phyloP scores from a whole-genome alignment of 805 yeast species.

The Sugiyamaella mastotermitis region DNA sequence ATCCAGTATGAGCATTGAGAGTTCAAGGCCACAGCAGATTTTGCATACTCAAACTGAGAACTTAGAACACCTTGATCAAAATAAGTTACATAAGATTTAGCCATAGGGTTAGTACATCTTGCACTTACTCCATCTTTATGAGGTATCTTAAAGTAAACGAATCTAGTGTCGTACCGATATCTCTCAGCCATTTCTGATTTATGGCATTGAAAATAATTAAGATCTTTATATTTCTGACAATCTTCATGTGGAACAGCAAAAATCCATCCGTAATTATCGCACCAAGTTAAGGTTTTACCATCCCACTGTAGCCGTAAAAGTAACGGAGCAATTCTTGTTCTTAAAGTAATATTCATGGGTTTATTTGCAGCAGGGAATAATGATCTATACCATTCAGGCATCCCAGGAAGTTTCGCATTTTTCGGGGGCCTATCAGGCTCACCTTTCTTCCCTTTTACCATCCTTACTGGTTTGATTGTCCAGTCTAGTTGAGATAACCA shows the following conservation, averaged over 20 bases:
- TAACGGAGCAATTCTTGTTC: conserved; percentile 71
- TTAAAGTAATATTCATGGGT: conserved; percentile 56
- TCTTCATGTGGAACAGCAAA: conserved; percentile 49
- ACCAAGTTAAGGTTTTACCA: conserved; percentile 75
- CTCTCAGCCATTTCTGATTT: conserved; percentile 13
- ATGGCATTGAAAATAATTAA: conserved; percentile 32
- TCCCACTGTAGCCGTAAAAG: conserved; percentile 81
- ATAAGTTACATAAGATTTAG: conserved; percentile 64
- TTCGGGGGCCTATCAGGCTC: conserved; percentile 35
- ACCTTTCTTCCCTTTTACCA: conserved; percentile 66
- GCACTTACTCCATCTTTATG: conserved; percentile 77
- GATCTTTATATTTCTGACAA: conserved; percentile 27
- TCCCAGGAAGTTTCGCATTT: conserved; percentile 79
- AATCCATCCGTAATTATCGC: conserved; percentile 80
- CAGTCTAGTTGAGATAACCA: conserved; percentile 92
- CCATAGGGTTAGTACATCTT: conserved; percentile 68
- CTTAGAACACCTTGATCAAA: conserved; percentile 70
- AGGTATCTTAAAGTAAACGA: conserved; percentile 62
- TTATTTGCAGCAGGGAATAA: conserved; percentile 35
- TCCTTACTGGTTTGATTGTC: conserved; percentile 55
- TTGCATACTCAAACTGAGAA: conserved; percentile 67
- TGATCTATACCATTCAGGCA: conserved; percentile 88
- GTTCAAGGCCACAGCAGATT: conserved; percentile 70
- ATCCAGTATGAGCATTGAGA: conserved; percentile 89
- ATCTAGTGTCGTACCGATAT: conserved; percentile 27